Evolutionary conservation across 371 early-diverging fungal species (phyloP).

Genomic region (Apophysomyces sp.): DNA sequence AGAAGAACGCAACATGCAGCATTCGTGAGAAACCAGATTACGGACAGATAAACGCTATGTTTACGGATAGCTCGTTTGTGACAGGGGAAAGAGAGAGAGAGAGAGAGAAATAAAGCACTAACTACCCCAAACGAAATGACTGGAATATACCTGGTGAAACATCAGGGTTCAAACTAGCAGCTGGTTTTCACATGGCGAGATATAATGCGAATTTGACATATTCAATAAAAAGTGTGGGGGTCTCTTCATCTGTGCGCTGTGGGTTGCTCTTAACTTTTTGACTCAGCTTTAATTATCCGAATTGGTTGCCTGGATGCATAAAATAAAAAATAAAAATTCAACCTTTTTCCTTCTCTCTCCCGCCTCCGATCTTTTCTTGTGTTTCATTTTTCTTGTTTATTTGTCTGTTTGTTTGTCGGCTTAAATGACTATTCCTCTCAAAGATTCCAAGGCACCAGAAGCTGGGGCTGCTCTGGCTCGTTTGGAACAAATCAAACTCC

Average conservation of each 20-base stretch:
- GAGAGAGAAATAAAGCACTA: too few relatives aligned
- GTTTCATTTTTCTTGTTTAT: background rate
- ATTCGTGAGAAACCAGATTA: too few relatives aligned
- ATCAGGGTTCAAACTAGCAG: too few relatives aligned
- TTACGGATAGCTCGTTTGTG: too few relatives aligned
- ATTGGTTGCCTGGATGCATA: background rate
- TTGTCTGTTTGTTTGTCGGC: background rate
- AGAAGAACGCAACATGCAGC: too few relatives aligned
- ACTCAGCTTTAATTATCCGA: background rate
- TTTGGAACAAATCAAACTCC: slow-evolving; percentile 30
- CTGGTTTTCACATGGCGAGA: background rate
- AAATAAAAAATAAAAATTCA: background rate
- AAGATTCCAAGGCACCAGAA: slow-evolving; percentile 27
- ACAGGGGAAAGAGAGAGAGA: too few relatives aligned
- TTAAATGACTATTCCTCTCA: slow-evolving; percentile 19
- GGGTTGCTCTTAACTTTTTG: background rate
- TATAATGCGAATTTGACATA: background rate
- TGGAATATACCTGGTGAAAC: too few relatives aligned
- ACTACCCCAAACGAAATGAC: too few relatives aligned
- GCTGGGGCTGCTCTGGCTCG: slow-evolving; percentile 36
- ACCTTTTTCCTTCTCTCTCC: background rate
- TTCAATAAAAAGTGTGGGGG: background rate
- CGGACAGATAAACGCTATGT: too few relatives aligned
- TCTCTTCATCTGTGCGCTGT: background rate
- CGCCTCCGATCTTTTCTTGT: too few relatives aligned